These are phyloP conservation scores for Cystofilobasidium capitatum DNA, from an alignment of 768 basidiomycete genomes.

Conservation along the genomic window DNA sequence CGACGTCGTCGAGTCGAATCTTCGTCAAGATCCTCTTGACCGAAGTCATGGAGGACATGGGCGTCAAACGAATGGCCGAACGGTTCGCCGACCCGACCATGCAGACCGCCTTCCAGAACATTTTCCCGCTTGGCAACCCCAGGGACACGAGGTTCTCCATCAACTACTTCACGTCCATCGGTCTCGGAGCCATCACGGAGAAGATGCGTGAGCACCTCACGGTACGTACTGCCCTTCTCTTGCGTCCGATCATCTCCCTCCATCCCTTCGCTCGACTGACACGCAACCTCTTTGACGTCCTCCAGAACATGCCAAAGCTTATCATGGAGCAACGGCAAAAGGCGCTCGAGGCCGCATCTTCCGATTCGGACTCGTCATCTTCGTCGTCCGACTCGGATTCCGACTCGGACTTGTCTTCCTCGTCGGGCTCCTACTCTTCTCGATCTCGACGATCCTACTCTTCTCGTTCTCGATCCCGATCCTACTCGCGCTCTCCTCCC, in stretches of 20 bases:
- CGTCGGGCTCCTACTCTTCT: conserved; percentile 28
- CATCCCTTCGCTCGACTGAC: not conserved
- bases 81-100: conserved; percentile 83
- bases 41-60: conserved; percentile 91
- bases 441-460: conserved; percentile 32
- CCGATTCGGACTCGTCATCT: conserved; percentile 28
- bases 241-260: not conserved
- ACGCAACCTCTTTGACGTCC: not conserved
- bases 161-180: conserved; percentile 96
- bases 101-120: conserved; percentile 56
- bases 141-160: conserved; percentile 93
- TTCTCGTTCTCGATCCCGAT: conserved; percentile 7
- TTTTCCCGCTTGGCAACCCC: conserved; percentile 95
- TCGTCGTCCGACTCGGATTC: conserved; percentile 30
- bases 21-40: conserved; percentile 94
- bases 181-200: conserved; percentile 80
- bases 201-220: conserved; percentile 94
- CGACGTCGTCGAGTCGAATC: conserved; percentile 89
- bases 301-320: conserved; percentile 75
- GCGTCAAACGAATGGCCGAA: conserved; percentile 72
- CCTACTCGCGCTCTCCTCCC: conserved; percentile 6
- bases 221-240: conserved; percentile 47
- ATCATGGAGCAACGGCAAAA: conserved; percentile 92
- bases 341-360: conserved; percentile 61
- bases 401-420: conserved; percentile 29